phyloP scores from a whole-genome alignment of 306 rosid genomes.

The Trifolium fragiferum region DNA sequence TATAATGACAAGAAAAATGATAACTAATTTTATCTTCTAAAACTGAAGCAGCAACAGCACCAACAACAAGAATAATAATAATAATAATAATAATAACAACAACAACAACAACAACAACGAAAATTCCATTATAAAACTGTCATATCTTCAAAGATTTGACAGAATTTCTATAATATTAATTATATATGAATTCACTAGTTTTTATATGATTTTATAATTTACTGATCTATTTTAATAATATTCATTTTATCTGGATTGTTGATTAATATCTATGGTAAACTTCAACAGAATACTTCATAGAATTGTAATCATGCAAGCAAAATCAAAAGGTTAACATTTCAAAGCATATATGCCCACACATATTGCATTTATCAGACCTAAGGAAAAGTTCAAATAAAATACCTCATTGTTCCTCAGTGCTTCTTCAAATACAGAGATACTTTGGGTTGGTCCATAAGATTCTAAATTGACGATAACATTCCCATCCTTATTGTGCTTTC shows the following conservation, averaged over 20 bases:
- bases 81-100: not conserved
- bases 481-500: slow-evolving; percentile 60
- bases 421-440: slow-evolving; percentile 65
- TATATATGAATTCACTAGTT: not conserved
- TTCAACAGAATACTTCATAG: slow-evolving; percentile 9
- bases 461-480: slow-evolving; percentile 60
- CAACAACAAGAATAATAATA: too few species aligned
- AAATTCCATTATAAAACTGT: not conserved
- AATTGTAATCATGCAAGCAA: slow-evolving; percentile 20
- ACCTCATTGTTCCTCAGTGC: slow-evolving; percentile 87
- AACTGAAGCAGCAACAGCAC: too few species aligned
- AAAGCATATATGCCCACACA: slow-evolving; percentile 24
- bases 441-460: slow-evolving; percentile 63
- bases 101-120: not conserved
- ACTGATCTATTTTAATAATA: slow-evolving; percentile 13
- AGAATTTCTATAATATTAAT: not conserved
- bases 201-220: not conserved
- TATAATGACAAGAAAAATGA: not conserved
- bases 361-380: slow-evolving; percentile 32
- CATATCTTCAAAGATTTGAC: not conserved
- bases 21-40: not conserved
- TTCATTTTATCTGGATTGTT: not conserved
- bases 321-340: slow-evolving; percentile 30
- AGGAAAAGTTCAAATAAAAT: slow-evolving; percentile 19
- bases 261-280: slow-evolving; percentile 23